Base-by-base conservation (phyloP, 2,329 filamentous ascomycete genomes). In the Samsoniella hepiali region DNA sequence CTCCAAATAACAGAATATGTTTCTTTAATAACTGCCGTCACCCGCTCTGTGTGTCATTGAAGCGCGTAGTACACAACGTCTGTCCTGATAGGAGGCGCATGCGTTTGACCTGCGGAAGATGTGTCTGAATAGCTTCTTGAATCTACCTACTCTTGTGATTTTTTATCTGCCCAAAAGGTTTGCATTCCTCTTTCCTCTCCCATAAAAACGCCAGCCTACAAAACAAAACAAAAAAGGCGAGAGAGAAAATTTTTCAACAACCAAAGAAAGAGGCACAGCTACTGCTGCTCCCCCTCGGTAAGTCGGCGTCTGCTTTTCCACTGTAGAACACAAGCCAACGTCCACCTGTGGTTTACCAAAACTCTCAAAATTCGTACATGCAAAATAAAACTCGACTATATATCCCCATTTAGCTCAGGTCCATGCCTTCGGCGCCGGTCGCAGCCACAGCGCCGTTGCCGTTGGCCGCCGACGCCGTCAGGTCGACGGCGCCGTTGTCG, bases 401-500 rank as follows among this genome's bases (percentile, higher is more conserved):
- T 9, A 53, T 60, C 36, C 36, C 27, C 15, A 29, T 27, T 73
- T 73, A 81, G 73, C 76, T 80, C 62, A 79, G 70, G 67, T 81
- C 79, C 79, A 81, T 81, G 68, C 70, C 78, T 36, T 84, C 88
- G 32, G 67, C 55, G 17, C 63, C 59, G 22, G 66, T 63, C 31
- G 57, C 22, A 4, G 36, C 22, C 11, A 53, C 51, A n/a, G 56
- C 36, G 70, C 85, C 82, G 3, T 79, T 80, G 66, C 22, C 22
- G 22, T 22, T 22, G 22, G 22, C 22, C 22, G 83, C 83, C 2
- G 81, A 72, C 27, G 80, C 78, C 17, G 82, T 74, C 71, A 98
- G 87, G 65, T 88, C 90, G 34, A 97, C 94, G 31, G 80, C 81
- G 32, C 95, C 95, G 66, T 90, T 87, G 66, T 97, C 89, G 66